Evolutionary conservation across 78 protist genomes (phyloP).

Genomic region (Monosiga brevicollis): DNA sequence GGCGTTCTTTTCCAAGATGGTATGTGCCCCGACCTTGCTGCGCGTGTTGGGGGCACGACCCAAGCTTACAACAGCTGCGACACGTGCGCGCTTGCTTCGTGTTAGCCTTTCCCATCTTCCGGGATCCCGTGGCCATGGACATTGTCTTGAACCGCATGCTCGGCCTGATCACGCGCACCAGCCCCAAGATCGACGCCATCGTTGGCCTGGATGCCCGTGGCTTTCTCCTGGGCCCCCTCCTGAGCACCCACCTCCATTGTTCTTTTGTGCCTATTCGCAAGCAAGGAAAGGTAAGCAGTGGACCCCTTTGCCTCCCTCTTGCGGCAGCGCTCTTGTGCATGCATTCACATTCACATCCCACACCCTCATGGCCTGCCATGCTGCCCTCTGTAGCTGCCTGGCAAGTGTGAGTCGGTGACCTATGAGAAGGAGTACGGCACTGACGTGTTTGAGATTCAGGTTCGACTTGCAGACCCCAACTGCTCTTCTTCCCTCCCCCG

Average conservation of each 20-base stretch:
- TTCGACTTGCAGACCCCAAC: background rate
- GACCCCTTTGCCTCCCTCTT: too few species aligned
- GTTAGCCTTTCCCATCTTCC: constrained; percentile 8
- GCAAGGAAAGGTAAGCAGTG: constrained; percentile 36
- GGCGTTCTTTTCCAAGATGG: constrained; percentile 25
- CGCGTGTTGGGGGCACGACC: too few species aligned
- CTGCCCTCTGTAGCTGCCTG: background rate
- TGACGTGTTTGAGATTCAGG: background rate
- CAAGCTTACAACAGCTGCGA: too few species aligned
- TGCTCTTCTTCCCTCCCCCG: background rate
- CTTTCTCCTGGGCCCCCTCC: constrained; percentile 18
- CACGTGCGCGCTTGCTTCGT: background rate
- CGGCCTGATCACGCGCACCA: background rate
- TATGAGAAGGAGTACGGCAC: constrained; percentile 21
- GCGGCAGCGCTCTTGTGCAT: too few species aligned
- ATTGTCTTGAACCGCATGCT: background rate
- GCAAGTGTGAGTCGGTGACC: background rate
- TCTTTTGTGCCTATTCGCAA: constrained; percentile 27
- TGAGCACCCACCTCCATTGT: background rate
- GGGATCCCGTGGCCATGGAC: constrained; percentile 16
- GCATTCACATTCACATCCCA: too few species aligned
- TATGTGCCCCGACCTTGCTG: background rate
- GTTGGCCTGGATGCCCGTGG: constrained; percentile 36
- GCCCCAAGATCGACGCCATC: background rate
- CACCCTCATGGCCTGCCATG: too few species aligned